Conservation (phyloP, 2,329 filamentous ascomycete genomes). For the Colletotrichum spinosum region DNA sequence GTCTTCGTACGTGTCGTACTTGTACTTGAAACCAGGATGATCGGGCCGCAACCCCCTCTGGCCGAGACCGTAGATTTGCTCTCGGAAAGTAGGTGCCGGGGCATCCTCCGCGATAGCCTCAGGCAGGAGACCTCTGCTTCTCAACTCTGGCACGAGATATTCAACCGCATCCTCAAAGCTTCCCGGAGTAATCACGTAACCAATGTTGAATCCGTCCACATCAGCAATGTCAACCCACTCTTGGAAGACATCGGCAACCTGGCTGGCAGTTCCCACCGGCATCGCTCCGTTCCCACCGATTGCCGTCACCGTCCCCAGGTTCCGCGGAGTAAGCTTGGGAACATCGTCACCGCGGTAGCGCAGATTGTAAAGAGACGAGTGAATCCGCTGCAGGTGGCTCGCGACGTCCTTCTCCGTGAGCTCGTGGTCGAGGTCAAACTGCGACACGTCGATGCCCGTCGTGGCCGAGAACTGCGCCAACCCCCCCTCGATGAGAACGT, state of each 20-base stretch:
- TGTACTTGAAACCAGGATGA: conserved; percentile 24
- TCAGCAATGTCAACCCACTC: conserved; percentile 56
- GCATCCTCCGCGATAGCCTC: background rate
- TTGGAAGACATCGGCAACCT: conserved; percentile 57
- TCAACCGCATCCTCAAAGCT: conserved; percentile 48
- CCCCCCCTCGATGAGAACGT: conserved; percentile 65
- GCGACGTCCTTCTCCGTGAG: conserved; percentile 64
- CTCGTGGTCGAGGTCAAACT: conserved; percentile 68
- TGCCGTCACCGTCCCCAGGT: conserved; percentile 52
- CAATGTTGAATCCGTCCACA: conserved; percentile 55
- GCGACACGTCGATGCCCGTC: conserved; percentile 70
- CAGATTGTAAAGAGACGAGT: conserved; percentile 60
- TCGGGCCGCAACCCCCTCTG: conserved; percentile 22
- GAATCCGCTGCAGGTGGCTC: conserved; percentile 62
- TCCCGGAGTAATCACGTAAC: conserved; percentile 56
- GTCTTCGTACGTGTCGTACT: conserved; percentile 23
- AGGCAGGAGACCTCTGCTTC: conserved; percentile 39
- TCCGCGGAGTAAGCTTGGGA: conserved; percentile 55
- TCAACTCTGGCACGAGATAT: conserved; percentile 44
- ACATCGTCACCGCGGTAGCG: conserved; percentile 58
- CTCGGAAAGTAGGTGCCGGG: conserved; percentile 12
- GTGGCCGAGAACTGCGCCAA: conserved; percentile 67
- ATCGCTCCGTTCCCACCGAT: conserved; percentile 53
- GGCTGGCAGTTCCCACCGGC: conserved; percentile 51
- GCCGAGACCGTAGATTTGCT: conserved; percentile 21